Evolutionary conservation across 805 yeast species (phyloP).

Genomic region (Metschnikowia kunwiensis): DNA sequence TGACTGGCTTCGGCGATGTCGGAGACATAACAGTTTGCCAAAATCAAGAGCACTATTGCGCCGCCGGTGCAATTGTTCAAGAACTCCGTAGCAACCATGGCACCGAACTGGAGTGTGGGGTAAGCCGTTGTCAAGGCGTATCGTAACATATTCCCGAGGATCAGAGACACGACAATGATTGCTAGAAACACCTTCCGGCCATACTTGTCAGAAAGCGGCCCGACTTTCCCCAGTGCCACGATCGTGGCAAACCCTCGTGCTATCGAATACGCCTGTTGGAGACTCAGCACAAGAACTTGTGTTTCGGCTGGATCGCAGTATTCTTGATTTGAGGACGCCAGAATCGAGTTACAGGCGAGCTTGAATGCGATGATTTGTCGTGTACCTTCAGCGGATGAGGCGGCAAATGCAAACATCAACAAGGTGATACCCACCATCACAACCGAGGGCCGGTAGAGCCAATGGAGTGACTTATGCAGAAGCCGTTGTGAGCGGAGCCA

Average conservation of each 20-base stretch:
- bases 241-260: slow-evolving; percentile 44
- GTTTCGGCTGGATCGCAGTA: slow-evolving; percentile 32
- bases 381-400: slow-evolving; percentile 36
- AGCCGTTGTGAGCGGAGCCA: slow-evolving; percentile 2
- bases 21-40: slow-evolving; percentile 65
- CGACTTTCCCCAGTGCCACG: slow-evolving; percentile 51
- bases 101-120: slow-evolving; percentile 27
- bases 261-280: slow-evolving; percentile 45
- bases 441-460: slow-evolving; percentile 43
- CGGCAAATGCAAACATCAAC: slow-evolving; percentile 43
- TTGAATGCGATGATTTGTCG: slow-evolving; percentile 35
- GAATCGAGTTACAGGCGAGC: slow-evolving; percentile 28
- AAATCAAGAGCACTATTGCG: slow-evolving; percentile 48
- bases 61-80: slow-evolving; percentile 61
- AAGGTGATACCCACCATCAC: slow-evolving; percentile 42
- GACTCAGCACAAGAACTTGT: slow-evolving; percentile 42
- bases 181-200: slow-evolving; percentile 32
- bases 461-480: slow-evolving; percentile 1
- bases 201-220: slow-evolving; percentile 36
- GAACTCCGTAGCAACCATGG: slow-evolving; percentile 42
- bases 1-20: slow-evolving; percentile 66
- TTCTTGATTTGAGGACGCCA: slow-evolving; percentile 6
- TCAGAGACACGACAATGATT: slow-evolving; percentile 16
- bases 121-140: slow-evolving; percentile 26
- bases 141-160: slow-evolving; percentile 22